Conservation (phyloP, 306 rosid species). For the barrel medic (Medicago truncatula) region DNA sequence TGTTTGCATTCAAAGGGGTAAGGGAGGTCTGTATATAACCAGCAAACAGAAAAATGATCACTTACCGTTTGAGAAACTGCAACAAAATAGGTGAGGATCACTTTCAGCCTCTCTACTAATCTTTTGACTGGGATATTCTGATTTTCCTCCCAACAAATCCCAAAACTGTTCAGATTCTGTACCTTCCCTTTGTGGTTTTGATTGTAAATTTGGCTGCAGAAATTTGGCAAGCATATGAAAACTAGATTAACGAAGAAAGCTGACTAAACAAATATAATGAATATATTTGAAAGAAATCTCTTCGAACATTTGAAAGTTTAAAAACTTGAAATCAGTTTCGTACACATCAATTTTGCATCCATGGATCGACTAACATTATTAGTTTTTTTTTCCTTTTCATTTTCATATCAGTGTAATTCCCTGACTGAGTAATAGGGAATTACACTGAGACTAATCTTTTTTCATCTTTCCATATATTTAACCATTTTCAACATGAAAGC, state of each 20-base stretch:
- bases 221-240: conserved; percentile 49
- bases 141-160: conserved; percentile 85
- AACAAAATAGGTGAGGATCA: conserved; percentile 86
- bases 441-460: too few relatives aligned
- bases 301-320: conserved; percentile 25
- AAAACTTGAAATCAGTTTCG: conserved; percentile 20
- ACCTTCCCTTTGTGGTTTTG: conserved; percentile 88
- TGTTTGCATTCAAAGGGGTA: conserved; percentile 37
- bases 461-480: not conserved
- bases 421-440: not conserved
- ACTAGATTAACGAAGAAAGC: conserved; percentile 44
- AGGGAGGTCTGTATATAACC: conserved; percentile 28
- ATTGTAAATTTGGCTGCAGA: conserved; percentile 86
- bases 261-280: conserved; percentile 26
- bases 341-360: conserved; percentile 8
- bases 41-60: conserved; percentile 33
- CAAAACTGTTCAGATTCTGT: conserved; percentile 91
- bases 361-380: conserved; percentile 29
- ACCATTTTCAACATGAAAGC: conserved; percentile 32
- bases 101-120: conserved; percentile 68
- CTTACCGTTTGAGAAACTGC: conserved; percentile 73
- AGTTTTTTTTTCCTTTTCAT: not conserved
- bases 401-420: conserved; percentile 9
- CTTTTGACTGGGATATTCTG: conserved; percentile 86
- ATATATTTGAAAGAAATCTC: conserved; percentile 29